These are phyloP conservation scores for Didymosphaeria variabile DNA, from an alignment of 2,329 filamentous ascomycete genomes.

Conservation along the genomic window DNA sequence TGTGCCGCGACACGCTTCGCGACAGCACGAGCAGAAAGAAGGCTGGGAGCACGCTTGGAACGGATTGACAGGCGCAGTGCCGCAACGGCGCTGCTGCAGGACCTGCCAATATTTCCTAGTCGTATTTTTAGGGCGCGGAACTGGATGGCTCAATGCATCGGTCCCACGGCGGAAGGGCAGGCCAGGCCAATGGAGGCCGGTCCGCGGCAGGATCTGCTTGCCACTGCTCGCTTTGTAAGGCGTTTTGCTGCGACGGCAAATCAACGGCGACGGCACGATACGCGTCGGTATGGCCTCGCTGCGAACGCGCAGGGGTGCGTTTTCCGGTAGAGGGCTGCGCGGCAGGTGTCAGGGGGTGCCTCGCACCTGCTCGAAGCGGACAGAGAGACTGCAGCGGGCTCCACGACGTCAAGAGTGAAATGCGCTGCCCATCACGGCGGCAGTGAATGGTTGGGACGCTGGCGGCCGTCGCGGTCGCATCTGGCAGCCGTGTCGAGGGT, in stretches of 20 bases:
- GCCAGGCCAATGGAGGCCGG: constrained; percentile 8
- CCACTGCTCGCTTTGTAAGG: constrained; percentile 9
- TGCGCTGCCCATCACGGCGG: neutral
- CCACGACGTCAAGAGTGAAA: neutral
- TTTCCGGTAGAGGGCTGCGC: neutral
- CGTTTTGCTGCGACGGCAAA: neutral
- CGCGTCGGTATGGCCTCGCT: constrained; percentile 1
- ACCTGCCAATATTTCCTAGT: constrained; percentile 9
- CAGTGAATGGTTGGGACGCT: neutral
- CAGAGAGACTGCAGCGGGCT: neutral
- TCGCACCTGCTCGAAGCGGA: constrained; percentile 7
- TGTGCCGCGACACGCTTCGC: neutral
- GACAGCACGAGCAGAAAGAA: neutral
- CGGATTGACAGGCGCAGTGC: neutral
- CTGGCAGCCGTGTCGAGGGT: constrained; percentile 2
- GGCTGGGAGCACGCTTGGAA: neutral
- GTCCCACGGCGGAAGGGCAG: neutral
- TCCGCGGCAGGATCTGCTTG: constrained; percentile 13
- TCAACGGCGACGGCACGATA: constrained; percentile 1
- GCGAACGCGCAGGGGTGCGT: neutral
- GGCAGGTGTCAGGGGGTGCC: constrained; percentile 8
- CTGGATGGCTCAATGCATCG: constrained; percentile 6
- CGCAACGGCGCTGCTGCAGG: constrained; percentile 8
- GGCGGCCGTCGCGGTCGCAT: neutral
- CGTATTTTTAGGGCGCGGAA: constrained; percentile 9